Evolutionary conservation across 257 asterid species (phyloP), one percentile per base, ranked within the genome.

Genomic region (Verbascum thapsus): DNA sequence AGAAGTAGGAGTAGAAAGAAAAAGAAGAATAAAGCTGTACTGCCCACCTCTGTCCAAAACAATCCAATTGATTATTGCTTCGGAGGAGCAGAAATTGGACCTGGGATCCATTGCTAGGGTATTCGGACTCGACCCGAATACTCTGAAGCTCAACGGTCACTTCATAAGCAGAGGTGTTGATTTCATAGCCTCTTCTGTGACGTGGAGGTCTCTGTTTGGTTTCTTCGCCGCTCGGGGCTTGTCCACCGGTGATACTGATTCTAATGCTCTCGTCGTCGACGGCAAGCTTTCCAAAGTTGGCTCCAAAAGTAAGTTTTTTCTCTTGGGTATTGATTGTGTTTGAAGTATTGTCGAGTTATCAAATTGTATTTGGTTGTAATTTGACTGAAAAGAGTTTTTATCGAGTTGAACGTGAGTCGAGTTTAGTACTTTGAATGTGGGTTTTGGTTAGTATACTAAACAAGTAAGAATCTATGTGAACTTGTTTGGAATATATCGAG

Each of bases 91-190:
- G 74, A 84, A 76, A 41, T 60, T 85, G 53, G 95, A 91, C 84
- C 75, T 91, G 41, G 96, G 98, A 3, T 81, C 69, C 23, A 86
- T 88, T 20, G 65, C 96, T 35, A 62, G 90, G 68, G 75, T 71
- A n/a, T 91, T 88, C 71, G 92, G 95, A 20, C 80, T 91, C 42
- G 83, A 91, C 70, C 92, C 98, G 58, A 61, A 67, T 10, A 67
- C 88, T 0, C 8, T 88, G 20, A 91, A 83, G 88, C 86, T 91
- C 71, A 91, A 91, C 53, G 92, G 92, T 37, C 90, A 91, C 92
- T 91, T 81, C 48, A 77, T 91, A 18, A 82, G 88, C 55, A 81
- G 96, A 84, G 96, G 96, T 5, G 68, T 67, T 16, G 95, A 86
- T 72, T 70, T 84, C 42, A 19, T 88, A 5, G 95, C 98, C 8